Percentiles rank a stretch among this genome's conserved stretches.
These are phyloP conservation scores for Mallotus japonicus DNA, from an alignment of 441 rosid species.

Conservation along the genomic window DNA sequence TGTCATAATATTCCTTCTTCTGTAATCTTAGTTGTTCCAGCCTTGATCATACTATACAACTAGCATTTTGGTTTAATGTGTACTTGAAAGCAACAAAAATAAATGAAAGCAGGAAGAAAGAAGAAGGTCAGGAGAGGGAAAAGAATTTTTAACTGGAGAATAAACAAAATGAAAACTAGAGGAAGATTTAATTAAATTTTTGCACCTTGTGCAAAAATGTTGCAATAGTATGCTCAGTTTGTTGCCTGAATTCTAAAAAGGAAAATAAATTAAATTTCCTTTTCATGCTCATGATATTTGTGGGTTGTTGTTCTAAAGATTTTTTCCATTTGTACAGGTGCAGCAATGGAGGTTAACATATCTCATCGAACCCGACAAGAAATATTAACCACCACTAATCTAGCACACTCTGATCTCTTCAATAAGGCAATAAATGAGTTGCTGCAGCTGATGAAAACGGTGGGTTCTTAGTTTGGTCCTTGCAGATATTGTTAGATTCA, in stretches of 20 bases:
- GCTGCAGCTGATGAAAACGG: slow-evolving; percentile 80
- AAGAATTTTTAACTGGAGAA: background rate
- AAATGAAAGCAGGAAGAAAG: background rate
- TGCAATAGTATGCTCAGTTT: background rate
- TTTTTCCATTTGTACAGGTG: slow-evolving; percentile 46
- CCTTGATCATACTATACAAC: background rate
- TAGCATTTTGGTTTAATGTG: background rate
- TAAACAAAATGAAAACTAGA: background rate
- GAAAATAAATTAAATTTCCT: too few species aligned
- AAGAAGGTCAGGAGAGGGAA: background rate
- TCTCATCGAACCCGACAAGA: slow-evolving; percentile 71
- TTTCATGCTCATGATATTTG: too few species aligned
- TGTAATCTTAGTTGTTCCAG: background rate
- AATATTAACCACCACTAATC: slow-evolving; percentile 59
- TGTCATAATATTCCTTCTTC: background rate
- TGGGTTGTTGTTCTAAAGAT: background rate
- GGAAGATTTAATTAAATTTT: background rate
- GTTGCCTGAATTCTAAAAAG: background rate
- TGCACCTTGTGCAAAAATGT: background rate
- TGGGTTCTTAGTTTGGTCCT: slow-evolving; percentile 19
- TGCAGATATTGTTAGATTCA: background rate
- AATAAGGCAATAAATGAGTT: slow-evolving; percentile 65
- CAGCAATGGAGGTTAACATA: slow-evolving; percentile 83
- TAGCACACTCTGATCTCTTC: slow-evolving; percentile 67
- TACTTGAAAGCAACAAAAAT: too few species aligned